A percentile compares a stretch with the other conserved stretches of the same genome.
Conservation (phyloP, 768 basidiomycete genomes). For the Lactarius tabidus region DNA sequence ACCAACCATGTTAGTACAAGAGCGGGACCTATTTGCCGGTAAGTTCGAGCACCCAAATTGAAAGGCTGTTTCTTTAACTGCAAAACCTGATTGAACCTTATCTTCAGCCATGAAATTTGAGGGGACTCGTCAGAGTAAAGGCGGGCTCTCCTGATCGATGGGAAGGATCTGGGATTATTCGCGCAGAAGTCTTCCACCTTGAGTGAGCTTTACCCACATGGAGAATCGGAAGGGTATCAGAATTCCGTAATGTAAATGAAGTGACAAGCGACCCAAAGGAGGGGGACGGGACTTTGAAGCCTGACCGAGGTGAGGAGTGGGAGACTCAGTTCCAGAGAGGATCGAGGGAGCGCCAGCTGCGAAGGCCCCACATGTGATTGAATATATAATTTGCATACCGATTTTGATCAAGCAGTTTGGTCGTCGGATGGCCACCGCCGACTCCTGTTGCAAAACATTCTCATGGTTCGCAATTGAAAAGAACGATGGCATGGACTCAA, state of each 20-base stretch:
- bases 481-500: conserved; percentile 10
- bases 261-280: conserved; percentile 13
- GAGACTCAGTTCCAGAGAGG: not conserved
- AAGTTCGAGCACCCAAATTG: conserved; percentile 25
- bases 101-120: conserved; percentile 22
- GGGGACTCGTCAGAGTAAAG: conserved; percentile 21
- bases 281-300: not conserved
- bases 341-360: not conserved
- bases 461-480: conserved; percentile 19
- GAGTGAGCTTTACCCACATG: conserved; percentile 25
- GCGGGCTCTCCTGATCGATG: conserved; percentile 25
- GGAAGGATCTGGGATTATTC: conserved; percentile 22
- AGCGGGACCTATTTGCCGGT: conserved; percentile 19
- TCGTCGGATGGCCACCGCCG: conserved; percentile 15
- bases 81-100: conserved; percentile 29
- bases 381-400: not conserved
- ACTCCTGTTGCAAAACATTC: not conserved
- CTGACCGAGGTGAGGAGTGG: not conserved
- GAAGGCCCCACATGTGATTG: not conserved
- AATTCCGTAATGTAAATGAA: conserved; percentile 27
- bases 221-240: conserved; percentile 25
- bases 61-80: conserved; percentile 30
- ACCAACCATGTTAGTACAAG: conserved; percentile 26
- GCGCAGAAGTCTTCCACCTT: conserved; percentile 19
- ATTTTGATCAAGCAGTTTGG: not conserved